A percentile compares a stretch with the other conserved stretches of the same genome.
phyloP scores from a whole-genome alignment of 768 basidiomycete species.

The Podaxis sp. region DNA sequence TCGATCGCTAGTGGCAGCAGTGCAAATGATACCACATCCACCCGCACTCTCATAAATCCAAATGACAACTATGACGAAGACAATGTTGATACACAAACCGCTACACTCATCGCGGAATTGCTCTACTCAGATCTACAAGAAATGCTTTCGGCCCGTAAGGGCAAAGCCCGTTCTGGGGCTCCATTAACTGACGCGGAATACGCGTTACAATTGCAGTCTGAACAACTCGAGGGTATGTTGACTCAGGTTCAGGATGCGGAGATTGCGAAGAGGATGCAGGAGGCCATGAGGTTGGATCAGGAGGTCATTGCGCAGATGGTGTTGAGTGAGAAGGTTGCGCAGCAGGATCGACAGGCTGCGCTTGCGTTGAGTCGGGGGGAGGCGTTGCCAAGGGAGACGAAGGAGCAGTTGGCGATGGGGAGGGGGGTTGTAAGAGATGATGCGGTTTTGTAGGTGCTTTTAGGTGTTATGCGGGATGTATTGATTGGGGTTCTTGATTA shows the following conservation, averaged over 20 bases:
- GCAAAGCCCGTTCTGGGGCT: constrained; percentile 32
- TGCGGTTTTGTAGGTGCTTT: not conserved
- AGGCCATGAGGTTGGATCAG: constrained; percentile 36
- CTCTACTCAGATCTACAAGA: constrained; percentile 40
- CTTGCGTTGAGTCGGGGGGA: constrained; percentile 33
- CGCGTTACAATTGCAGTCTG: constrained; percentile 42
- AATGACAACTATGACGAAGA: not conserved
- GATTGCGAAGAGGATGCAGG: constrained; percentile 43
- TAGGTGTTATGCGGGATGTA: not conserved
- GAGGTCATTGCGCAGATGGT: constrained; percentile 29
- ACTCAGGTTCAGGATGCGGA: constrained; percentile 33
- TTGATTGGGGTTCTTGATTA: not conserved
- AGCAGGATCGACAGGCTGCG: constrained; percentile 43
- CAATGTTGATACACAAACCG: constrained; percentile 34
- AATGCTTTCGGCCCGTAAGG: constrained; percentile 28
- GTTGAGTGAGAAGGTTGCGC: constrained; percentile 35
- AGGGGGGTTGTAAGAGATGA: not conserved
- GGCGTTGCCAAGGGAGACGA: constrained; percentile 27
- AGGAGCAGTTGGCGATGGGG: constrained; percentile 22
- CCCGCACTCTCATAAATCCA: not conserved
- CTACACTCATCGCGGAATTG: constrained; percentile 40
- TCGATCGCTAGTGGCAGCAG: not conserved
- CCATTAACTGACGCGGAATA: constrained; percentile 42
- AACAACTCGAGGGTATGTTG: constrained; percentile 31
- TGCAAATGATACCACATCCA: not conserved